Base-by-base conservation (phyloP, 805 yeast species). In the Yarrowia deformans region DNA sequence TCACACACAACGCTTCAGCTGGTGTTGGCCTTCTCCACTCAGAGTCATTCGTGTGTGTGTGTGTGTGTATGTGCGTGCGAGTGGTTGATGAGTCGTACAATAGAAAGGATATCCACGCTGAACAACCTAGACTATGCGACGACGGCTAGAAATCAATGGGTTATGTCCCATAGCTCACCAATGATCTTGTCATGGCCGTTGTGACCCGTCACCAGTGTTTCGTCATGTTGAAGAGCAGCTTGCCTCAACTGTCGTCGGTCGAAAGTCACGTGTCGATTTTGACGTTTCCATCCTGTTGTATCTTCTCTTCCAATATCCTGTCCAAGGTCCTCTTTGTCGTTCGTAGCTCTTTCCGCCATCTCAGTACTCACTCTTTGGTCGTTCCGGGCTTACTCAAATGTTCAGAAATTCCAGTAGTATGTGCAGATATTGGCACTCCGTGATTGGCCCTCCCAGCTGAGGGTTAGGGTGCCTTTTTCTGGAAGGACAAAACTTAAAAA, bases 331-430 rank as follows among this genome's bases (percentile, higher is more conserved):
- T 4, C 40, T 9, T n/a, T 18, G 40, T 50, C 40, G 12, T 32
- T 34, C 23, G 56, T n/a, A 4, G 16, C 16, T 29, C 42, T 52
- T 16, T 49, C 3, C 7, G 3, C 39, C 10, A n/a, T 52, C 45
- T 37, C 60, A 39, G 14, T 34, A 60, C 66, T 60, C 66, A 60
- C 66, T 60, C 66, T 60, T 55, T 54, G 7, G 66, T 60, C 66
- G 66, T 60, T 45, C 66, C 18, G 29, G 34, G 42, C 66, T 60
- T 60, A 29, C 52, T 60, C 66, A 60, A 60, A 52, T 60, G 66
- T 60, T 45, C 66, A 9, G 52, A 60, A 43, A 34, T 60, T 60
- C 66, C 66, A 43, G 42, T 45, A 45, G 42, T 60, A 60, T 34
- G 66, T 60, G 66, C 52, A 60, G 66, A 60, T 60, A 60, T 60